Percentiles rank a stretch among this genome's conserved stretches.
These are phyloP conservation scores for Corinectria fuckeliana DNA, from an alignment of 2,329 filamentous ascomycete genomes.

Conservation along the genomic window DNA sequence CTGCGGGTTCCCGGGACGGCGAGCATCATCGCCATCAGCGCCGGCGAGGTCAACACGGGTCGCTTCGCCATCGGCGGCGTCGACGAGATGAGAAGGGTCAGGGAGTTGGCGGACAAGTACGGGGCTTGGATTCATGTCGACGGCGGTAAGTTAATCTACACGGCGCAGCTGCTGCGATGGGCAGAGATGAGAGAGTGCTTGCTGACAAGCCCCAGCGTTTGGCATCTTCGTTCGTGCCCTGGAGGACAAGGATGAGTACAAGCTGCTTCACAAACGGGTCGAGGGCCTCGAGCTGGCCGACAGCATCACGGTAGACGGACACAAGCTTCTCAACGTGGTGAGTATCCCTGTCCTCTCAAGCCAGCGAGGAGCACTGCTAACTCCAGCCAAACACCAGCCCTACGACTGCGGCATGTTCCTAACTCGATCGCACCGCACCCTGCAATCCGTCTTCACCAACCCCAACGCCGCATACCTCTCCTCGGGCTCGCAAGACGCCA, in stretches of 20 bases:
- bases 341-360: slow-evolving; percentile 40
- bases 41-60: slow-evolving; percentile 90
- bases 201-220: slow-evolving; percentile 64
- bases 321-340: slow-evolving; percentile 91
- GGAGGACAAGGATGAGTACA: slow-evolving; percentile 62
- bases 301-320: slow-evolving; percentile 84
- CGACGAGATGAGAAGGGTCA: slow-evolving; percentile 67
- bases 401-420: slow-evolving; percentile 95
- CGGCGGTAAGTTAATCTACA: slow-evolving; percentile 62
- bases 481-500: slow-evolving; percentile 48
- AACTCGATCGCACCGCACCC: slow-evolving; percentile 65
- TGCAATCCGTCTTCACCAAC: slow-evolving; percentile 75
- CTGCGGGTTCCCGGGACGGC: slow-evolving; percentile 61
- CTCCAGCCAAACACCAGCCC: slow-evolving; percentile 55
- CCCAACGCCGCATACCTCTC: slow-evolving; percentile 84
- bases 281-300: slow-evolving; percentile 81
- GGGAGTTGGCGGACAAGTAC: slow-evolving; percentile 74
- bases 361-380: slow-evolving; percentile 10
- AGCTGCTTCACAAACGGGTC: slow-evolving; percentile 54
- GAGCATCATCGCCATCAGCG: slow-evolving; percentile 82
- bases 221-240: slow-evolving; percentile 80
- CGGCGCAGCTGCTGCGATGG: no score
- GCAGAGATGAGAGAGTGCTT: not conserved
- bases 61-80: slow-evolving; percentile 69
- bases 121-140: slow-evolving; percentile 90